Base-by-base conservation (phyloP, 2,329 filamentous ascomycete genomes). In the Ophiostoma ips region DNA sequence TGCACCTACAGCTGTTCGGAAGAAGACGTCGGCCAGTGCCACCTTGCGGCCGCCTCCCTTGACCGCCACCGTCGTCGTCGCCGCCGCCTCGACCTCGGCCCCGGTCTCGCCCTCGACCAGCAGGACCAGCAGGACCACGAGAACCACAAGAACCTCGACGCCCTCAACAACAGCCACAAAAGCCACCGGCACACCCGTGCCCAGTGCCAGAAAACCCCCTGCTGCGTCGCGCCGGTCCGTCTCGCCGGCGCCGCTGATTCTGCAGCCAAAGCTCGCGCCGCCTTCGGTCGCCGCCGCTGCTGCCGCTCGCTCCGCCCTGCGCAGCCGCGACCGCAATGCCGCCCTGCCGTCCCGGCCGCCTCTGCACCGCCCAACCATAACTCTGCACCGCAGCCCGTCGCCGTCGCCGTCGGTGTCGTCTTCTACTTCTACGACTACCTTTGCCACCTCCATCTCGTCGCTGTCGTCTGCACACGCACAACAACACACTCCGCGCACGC, bases 241-340 rank as follows among this genome's bases (percentile, higher is more conserved):
- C n/a, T n/a, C n/a, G n/a, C n/a, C n/a, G n/a, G n/a, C n/a, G n/a
- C n/a, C n/a, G n/a, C n/a, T n/a, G n/a, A n/a, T n/a, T n/a, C n/a
- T n/a, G n/a, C n/a, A n/a, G n/a, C n/a, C n/a, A n/a, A n/a, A n/a
- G n/a, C n/a, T n/a, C n/a, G n/a, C n/a, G n/a, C n/a, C n/a, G n/a
- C 10, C 59, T 58, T 34, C 48, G 50, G 34, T 55, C 58, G 18
- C 60, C 64, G 13, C 58, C 57, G 36, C 52, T 54, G 43, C 30
- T 11, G 28, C 30, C n/a, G 31, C 43, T 7, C 43, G 43, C 43
- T 15, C 31, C 43, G 40, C 40, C 40, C 40, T 43, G 21, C 40
- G 40, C 40, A 31, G 43, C 48, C 61, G 61, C 54, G 62, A 67
- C 57, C 64, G 68, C 63, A 65, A 70, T 70, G 67, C 61, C 58